Evolutionary conservation across 2,329 filamentous ascomycete species (phyloP).

Genomic region (Escovopsis weberi): DNA sequence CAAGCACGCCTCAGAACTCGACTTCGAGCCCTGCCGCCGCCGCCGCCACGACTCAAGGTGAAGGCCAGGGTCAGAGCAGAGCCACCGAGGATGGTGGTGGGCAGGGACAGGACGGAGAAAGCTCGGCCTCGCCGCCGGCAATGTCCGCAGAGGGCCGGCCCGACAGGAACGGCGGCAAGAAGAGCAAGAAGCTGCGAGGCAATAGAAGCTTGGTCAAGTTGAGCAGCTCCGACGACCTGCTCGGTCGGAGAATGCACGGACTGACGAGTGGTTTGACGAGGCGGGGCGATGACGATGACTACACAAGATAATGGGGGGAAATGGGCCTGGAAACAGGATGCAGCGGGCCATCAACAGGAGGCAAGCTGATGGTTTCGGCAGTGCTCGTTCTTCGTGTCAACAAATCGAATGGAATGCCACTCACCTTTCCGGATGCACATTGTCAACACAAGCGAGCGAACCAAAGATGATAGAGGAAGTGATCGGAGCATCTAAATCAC

Average conservation of each 20-base stretch:
- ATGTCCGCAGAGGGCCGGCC: conserved; percentile 1
- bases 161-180: conserved; percentile 9
- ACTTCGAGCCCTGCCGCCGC: conserved; percentile 3
- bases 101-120: not conserved
- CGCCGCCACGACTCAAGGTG: conserved; percentile 3
- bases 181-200: conserved; percentile 21
- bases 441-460: no score
- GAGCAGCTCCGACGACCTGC: conserved; percentile 42
- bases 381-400: no score
- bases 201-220: conserved; percentile 37
- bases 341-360: no score
- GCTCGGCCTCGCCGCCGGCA: conserved; percentile 2
- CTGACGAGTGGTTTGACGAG: conserved; percentile 39
- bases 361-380: no score
- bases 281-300: conserved; percentile 26
- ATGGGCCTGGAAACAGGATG: no score
- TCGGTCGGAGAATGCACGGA: conserved; percentile 43
- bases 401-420: no score
- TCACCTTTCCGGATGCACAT: no score
- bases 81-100: conserved; percentile 4
- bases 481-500: no score
- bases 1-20: no score
- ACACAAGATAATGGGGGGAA: not conserved
- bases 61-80: conserved; percentile 12
- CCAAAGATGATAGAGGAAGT: no score